Percentiles rank a stretch among this genome's conserved stretches.
These are phyloP conservation scores for Paracorniculantispora psalliotae DNA, from an alignment of 2,329 filamentous ascomycete species.

Conservation along the genomic window DNA sequence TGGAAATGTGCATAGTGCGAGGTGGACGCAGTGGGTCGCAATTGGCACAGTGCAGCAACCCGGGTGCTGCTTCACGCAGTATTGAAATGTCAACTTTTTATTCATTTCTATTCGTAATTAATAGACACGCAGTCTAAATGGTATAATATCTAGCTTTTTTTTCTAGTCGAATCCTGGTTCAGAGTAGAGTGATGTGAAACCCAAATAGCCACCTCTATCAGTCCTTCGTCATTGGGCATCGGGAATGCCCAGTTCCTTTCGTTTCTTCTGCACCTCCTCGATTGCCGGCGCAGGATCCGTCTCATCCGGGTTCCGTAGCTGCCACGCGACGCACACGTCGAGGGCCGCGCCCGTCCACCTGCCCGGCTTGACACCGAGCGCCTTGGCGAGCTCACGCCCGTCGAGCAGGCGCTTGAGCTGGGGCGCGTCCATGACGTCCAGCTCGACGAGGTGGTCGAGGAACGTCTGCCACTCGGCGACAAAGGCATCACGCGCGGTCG, in stretches of 20 bases:
- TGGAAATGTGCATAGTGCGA: background rate
- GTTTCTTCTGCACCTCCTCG: constrained; percentile 50
- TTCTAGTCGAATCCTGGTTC: background rate
- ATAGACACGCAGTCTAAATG: background rate
- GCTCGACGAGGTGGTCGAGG: constrained; percentile 47
- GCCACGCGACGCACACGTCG: constrained; percentile 80
- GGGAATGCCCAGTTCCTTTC: constrained; percentile 47
- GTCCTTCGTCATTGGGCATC: background rate
- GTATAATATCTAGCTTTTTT: constrained; percentile 5
- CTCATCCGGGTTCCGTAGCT: constrained; percentile 69
- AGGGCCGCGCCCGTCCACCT: constrained; percentile 81
- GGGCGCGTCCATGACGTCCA: constrained; percentile 54
- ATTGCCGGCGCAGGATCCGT: constrained; percentile 56
- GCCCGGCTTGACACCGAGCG: constrained; percentile 65
- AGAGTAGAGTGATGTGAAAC: background rate
- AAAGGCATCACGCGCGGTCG: constrained; percentile 40
- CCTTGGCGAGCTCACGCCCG: constrained; percentile 66
- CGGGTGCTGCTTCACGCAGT: background rate
- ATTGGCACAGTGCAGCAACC: background rate
- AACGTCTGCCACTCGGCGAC: constrained; percentile 49
- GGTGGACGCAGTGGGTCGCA: background rate
- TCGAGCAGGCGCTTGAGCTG: constrained; percentile 63
- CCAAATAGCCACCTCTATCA: background rate
- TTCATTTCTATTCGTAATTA: background rate
- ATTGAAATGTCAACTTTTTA: background rate